Evolutionary conservation across 2,329 filamentous ascomycete species (phyloP).

Genomic region (Talaromyces atroroseus): DNA sequence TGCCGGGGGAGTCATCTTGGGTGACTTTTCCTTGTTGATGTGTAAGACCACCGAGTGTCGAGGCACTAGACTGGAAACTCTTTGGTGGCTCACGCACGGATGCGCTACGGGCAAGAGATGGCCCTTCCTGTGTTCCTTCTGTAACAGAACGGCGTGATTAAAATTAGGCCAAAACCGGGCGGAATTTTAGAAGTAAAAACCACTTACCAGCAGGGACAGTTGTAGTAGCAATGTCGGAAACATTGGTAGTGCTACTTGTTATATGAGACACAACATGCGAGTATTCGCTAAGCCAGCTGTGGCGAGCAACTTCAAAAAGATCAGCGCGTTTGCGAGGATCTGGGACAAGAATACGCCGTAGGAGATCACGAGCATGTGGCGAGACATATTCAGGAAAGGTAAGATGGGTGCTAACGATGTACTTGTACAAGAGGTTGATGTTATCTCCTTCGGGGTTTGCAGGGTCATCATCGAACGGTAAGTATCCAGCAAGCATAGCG

Average conservation of each 20-base stretch:
- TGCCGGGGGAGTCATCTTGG: slow-evolving; percentile 46
- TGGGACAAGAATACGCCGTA: slow-evolving; percentile 88
- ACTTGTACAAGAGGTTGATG: slow-evolving; percentile 98
- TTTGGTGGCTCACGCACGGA: slow-evolving; percentile 87
- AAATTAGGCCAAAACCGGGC: background rate
- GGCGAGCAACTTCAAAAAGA: slow-evolving; percentile 91
- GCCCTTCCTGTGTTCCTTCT: slow-evolving; percentile 53
- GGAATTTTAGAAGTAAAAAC: background rate
- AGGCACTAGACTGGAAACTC: slow-evolving; percentile 46
- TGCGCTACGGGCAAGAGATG: slow-evolving; percentile 71
- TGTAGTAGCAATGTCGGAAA: slow-evolving; percentile 76
- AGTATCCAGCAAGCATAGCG: slow-evolving; percentile 94
- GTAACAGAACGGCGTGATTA: background rate
- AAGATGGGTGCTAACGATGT: slow-evolving; percentile 93
- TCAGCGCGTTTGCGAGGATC: slow-evolving; percentile 93
- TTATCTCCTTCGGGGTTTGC: slow-evolving; percentile 98
- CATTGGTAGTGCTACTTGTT: slow-evolving; percentile 86
- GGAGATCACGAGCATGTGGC: slow-evolving; percentile 85
- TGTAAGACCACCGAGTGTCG: slow-evolving; percentile 55
- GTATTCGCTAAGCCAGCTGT: slow-evolving; percentile 97
- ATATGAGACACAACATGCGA: slow-evolving; percentile 96
- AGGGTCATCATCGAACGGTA: slow-evolving; percentile 96
- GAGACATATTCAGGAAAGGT: slow-evolving; percentile 99
- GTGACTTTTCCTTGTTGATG: slow-evolving; percentile 73
- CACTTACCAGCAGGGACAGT: slow-evolving; percentile 57